Percentiles rank a stretch among this genome's conserved stretches.
Evolutionary conservation across 768 basidiomycete species (phyloP).

Genomic region (Xanthoconium stramineum): DNA sequence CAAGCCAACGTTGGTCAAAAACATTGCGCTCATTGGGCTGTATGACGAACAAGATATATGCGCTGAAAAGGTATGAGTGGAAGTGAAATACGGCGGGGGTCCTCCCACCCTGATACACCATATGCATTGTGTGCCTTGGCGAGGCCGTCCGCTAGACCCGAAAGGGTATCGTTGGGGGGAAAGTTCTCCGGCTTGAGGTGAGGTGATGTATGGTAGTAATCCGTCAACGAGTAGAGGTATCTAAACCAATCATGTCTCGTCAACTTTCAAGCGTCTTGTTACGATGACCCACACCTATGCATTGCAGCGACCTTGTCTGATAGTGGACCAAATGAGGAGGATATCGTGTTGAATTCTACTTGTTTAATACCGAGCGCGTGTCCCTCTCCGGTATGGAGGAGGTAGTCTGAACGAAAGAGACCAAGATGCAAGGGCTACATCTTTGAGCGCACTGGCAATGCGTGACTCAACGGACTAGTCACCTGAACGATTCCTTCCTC

Average conservation of each 20-base stretch:
- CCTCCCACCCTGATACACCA: constrained; percentile 45
- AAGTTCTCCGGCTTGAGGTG: constrained; percentile 53
- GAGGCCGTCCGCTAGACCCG: constrained; percentile 70
- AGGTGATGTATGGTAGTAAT: constrained; percentile 62
- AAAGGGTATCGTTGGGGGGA: constrained; percentile 69
- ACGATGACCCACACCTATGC: constrained; percentile 65
- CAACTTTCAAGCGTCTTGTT: neutral
- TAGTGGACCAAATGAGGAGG: constrained; percentile 83
- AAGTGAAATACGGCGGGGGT: neutral
- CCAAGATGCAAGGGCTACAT: constrained; percentile 79
- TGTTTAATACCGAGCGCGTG: constrained; percentile 63
- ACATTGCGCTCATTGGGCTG: constrained; percentile 88
- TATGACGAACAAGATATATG: constrained; percentile 81
- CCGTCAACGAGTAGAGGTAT: constrained; percentile 61
- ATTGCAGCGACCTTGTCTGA: constrained; percentile 64
- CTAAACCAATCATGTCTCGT: constrained; percentile 36
- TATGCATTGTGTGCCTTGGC: constrained; percentile 80
- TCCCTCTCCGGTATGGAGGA: constrained; percentile 59
- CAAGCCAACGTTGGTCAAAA: constrained; percentile 88
- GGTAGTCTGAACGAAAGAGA: constrained; percentile 92
- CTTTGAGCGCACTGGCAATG: constrained; percentile 1
- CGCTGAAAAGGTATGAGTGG: constrained; percentile 27
- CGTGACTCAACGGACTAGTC: neutral
- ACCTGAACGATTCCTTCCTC: constrained; percentile 63
- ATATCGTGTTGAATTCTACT: constrained; percentile 98